Conservation (phyloP, 2,329 filamentous ascomycete species). For the Huntiella decipiens region DNA sequence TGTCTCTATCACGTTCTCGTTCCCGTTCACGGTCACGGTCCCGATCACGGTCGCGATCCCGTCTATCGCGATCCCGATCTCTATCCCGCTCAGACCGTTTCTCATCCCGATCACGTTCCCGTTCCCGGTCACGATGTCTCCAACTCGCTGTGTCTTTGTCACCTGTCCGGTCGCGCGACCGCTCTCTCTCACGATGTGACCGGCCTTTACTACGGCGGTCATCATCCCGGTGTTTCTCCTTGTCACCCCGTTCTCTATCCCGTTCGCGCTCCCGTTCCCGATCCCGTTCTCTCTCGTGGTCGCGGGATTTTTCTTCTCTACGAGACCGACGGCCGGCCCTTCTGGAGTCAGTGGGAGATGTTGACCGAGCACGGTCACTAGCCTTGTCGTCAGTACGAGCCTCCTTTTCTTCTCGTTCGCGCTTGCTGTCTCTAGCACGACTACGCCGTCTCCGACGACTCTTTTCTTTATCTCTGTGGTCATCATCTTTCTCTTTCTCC, state of each 20-base stretch:
- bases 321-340: slow-evolving; percentile 36
- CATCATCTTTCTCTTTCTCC: background rate
- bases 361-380: slow-evolving; percentile 41
- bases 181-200: slow-evolving; percentile 26
- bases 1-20: background rate
- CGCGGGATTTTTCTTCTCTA: slow-evolving; percentile 34
- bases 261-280: slow-evolving; percentile 20
- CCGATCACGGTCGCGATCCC: slow-evolving; percentile 12
- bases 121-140: slow-evolving; percentile 17
- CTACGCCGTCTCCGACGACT: slow-evolving; percentile 17
- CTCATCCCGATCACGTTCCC: slow-evolving; percentile 16
- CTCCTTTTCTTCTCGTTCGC: slow-evolving; percentile 30
- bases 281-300: slow-evolving; percentile 22
- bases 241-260: slow-evolving; percentile 17
- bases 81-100: slow-evolving; percentile 16
- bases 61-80: slow-evolving; percentile 13
- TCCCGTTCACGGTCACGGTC: slow-evolving; percentile 18
- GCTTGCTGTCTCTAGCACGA: slow-evolving; percentile 26
- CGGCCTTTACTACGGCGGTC: slow-evolving; percentile 20
- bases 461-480: background rate
- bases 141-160: slow-evolving; percentile 18
- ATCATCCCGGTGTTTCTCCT: slow-evolving; percentile 26
- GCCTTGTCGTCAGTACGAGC: slow-evolving; percentile 24
- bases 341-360: slow-evolving; percentile 40
- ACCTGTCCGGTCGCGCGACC: slow-evolving; percentile 22